A percentile compares a stretch with the other conserved stretches of the same genome.
phyloP scores from a whole-genome alignment of 2,329 filamentous ascomycete genomes.

The Trichoderma sp. region DNA sequence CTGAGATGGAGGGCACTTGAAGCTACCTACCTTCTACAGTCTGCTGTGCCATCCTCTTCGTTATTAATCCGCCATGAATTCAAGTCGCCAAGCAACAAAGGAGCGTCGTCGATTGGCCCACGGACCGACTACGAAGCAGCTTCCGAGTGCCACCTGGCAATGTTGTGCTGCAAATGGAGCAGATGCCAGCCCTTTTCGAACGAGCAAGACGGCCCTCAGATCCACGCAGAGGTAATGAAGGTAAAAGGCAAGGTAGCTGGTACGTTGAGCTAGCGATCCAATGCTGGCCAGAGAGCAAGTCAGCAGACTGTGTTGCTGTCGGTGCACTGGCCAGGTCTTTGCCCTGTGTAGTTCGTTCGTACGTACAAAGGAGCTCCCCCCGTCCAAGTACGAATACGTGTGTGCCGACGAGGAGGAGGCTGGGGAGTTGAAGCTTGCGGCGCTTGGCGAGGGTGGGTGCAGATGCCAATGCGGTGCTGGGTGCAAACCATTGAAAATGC shows the following conservation, averaged over 20 bases:
- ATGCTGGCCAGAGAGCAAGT: conserved; percentile 7
- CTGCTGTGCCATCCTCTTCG: no score
- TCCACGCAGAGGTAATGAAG: conserved; percentile 5
- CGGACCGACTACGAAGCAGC: conserved; percentile 25
- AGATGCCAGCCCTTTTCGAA: neutral
- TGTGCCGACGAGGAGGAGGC: neutral
- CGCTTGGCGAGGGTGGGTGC: neutral
- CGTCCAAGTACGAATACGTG: no score
- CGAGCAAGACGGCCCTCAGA: neutral
- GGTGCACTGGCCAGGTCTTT: conserved; percentile 24
- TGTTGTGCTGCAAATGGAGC: conserved; percentile 26
- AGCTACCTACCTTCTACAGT: no score
- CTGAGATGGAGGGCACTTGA: no score
- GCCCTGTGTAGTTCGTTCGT: neutral
- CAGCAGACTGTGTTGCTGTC: conserved; percentile 22
- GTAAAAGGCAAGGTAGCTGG: no score
- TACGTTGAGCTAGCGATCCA: conserved; percentile 8
- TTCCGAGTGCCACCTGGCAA: conserved; percentile 29
- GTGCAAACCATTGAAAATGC: conserved; percentile 9
- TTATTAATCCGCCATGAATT: neutral
- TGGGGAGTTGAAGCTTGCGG: neutral
- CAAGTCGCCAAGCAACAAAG: neutral
- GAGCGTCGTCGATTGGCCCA: conserved; percentile 13
- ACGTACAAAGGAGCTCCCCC: no score
- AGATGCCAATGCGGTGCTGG: conserved; percentile 11